phyloP scores from a whole-genome alignment of 2,329 filamentous ascomycete genomes.

The Colletotrichum phormii region DNA sequence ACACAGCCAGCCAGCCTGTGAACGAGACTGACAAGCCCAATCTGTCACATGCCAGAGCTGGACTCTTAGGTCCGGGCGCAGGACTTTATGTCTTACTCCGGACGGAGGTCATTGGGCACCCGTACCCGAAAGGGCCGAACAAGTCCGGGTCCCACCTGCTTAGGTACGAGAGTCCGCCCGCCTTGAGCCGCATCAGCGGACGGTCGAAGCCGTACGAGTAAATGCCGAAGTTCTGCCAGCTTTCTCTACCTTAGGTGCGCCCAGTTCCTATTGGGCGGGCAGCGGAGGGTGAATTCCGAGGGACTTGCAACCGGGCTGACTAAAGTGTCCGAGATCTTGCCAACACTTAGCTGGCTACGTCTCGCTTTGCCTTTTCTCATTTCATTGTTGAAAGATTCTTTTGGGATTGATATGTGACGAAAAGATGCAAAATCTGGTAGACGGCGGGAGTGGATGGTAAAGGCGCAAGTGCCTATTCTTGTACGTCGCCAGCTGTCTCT shows the following conservation, averaged over 20 bases:
- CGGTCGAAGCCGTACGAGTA: background rate
- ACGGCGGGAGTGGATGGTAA: background rate
- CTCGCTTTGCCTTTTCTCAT: background rate
- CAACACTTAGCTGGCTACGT: background rate
- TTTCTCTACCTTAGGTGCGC: background rate
- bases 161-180: background rate
- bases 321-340: background rate
- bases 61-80: background rate
- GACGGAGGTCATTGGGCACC: conserved; percentile 25
- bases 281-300: background rate
- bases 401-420: background rate
- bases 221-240: background rate
- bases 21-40: background rate
- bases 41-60: conserved; percentile 23
- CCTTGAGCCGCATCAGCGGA: background rate
- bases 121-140: conserved; percentile 25
- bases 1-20: background rate
- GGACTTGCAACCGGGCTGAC: background rate
- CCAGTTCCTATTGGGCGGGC: background rate
- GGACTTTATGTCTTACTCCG: conserved; percentile 10
- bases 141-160: conserved; percentile 21
- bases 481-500: no score
- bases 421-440: background rate
- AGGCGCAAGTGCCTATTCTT: no score
- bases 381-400: background rate